A percentile compares a stretch with the other conserved stretches of the same genome.
Evolutionary conservation across 352 stramenopile species (phyloP).

Genomic region (Pythium rishiriense): DNA sequence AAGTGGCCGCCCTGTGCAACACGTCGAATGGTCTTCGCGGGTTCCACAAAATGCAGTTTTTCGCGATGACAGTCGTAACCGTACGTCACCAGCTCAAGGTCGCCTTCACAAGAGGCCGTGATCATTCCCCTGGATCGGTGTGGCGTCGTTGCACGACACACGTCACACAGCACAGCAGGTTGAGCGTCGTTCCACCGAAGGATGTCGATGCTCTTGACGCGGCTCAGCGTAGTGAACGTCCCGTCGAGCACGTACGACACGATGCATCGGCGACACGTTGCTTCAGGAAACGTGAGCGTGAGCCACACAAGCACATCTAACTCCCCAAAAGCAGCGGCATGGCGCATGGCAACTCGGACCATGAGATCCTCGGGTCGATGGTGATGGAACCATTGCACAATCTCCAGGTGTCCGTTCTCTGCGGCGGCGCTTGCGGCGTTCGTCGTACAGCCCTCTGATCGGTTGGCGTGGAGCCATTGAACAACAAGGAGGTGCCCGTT

Average conservation of each 20-base stretch:
- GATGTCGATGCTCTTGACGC: background rate
- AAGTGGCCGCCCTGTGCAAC: background rate
- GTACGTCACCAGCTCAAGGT: background rate
- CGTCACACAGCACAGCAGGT: background rate
- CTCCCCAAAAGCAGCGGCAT: background rate
- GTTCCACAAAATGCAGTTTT: background rate
- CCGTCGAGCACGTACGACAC: background rate
- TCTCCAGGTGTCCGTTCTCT: background rate
- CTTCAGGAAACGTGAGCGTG: no score
- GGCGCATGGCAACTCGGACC: background rate
- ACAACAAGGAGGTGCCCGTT: conserved; percentile 39
- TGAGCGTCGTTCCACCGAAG: conserved; percentile 3
- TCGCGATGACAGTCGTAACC: background rate
- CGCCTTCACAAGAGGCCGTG: background rate
- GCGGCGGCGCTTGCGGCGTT: background rate
- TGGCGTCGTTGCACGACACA: background rate
- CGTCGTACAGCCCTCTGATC: conserved; percentile 33
- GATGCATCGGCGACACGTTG: background rate
- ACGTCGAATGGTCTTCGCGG: background rate
- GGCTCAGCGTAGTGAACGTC: background rate
- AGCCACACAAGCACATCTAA: conserved; percentile 1
- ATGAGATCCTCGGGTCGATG: background rate
- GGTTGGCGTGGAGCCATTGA: conserved; percentile 37
- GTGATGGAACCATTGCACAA: background rate
- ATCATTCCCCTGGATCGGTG: background rate